Percentiles rank a stretch among this genome's conserved stretches.
phyloP scores from a whole-genome alignment of 345 rosid genomes.

The Pistacia atlantica region DNA sequence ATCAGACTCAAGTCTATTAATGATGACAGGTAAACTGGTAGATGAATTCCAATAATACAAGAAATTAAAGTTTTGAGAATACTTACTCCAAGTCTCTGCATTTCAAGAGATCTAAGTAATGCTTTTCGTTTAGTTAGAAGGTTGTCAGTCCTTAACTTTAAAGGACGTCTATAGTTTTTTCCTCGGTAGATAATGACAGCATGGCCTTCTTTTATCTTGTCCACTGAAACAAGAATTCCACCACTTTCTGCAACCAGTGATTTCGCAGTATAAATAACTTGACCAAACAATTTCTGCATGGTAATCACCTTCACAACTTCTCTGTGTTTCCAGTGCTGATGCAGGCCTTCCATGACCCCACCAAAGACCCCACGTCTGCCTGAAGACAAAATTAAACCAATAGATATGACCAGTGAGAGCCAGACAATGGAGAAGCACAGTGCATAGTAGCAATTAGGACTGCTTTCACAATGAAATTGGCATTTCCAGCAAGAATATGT shows the following conservation, averaged over 20 bases:
- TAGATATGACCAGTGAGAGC: conserved; percentile 3
- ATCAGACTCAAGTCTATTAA: not conserved
- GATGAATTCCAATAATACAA: not conserved
- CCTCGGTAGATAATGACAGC: conserved; percentile 82
- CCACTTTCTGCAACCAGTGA: conserved; percentile 78
- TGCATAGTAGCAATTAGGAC: not conserved
- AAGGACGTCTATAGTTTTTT: conserved; percentile 75
- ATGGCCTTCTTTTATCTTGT: conserved; percentile 71
- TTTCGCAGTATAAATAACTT: conserved; percentile 65
- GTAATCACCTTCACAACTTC: conserved; percentile 83
- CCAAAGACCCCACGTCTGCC: conserved; percentile 84
- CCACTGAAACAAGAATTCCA: conserved; percentile 72
- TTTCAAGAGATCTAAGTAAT: conserved; percentile 60
- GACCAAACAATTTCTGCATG: conserved; percentile 60
- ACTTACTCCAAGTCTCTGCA: conserved; percentile 86
- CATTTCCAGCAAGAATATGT: not conserved
- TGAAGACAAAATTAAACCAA: conserved; percentile 32
- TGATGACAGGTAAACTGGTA: not conserved
- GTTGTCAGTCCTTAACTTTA: conserved; percentile 47
- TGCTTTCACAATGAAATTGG: not conserved
- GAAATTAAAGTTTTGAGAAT: not conserved
- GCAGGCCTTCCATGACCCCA: conserved; percentile 86
- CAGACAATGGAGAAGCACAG: not conserved
- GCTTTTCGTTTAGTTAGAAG: conserved; percentile 78
- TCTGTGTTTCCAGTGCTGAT: conserved; percentile 92